Evolutionary conservation across 2,329 filamentous ascomycete species (phyloP).

Genomic region (Pseudodiploospora longispora): DNA sequence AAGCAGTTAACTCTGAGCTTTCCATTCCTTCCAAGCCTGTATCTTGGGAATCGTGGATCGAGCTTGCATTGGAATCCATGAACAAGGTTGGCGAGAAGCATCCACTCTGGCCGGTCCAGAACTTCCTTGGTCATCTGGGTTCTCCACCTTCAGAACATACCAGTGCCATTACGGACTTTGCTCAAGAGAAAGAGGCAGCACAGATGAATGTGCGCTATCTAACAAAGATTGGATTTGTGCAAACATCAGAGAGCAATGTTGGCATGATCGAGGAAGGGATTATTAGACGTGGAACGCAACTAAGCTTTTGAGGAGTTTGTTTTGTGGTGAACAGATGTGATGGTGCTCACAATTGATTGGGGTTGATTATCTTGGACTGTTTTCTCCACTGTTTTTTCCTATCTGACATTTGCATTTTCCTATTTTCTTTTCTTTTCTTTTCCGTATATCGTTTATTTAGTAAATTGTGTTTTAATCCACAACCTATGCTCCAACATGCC

Average conservation of each 20-base stretch:
- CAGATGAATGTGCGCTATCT: slow-evolving; percentile 3
- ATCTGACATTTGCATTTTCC: no score
- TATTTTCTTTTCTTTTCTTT: no score
- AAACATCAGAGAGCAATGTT: slow-evolving; percentile 1
- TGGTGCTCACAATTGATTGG: no score
- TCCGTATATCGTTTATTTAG: no score
- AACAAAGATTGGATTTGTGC: slow-evolving; percentile 2
- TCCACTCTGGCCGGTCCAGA: slow-evolving; percentile 18
- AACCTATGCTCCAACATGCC: no score
- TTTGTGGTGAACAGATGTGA: no score
- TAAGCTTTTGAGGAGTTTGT: no score
- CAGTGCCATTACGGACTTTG: not conserved
- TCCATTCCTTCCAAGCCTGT: slow-evolving; percentile 3
- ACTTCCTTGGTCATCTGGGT: slow-evolving; percentile 10
- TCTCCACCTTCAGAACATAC: not conserved
- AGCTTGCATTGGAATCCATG: slow-evolving; percentile 4
- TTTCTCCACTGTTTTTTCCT: no score
- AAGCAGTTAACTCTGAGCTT: slow-evolving; percentile 11
- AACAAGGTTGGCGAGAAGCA: slow-evolving; percentile 12
- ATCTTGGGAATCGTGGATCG: slow-evolving; percentile 11
- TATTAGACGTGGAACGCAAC: slow-evolving; percentile 1
- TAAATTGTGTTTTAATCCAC: no score
- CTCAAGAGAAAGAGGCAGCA: not conserved
- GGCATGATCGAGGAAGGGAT: not conserved
- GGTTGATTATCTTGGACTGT: no score